These are phyloP conservation scores for Penicillium silybi DNA, from an alignment of 495 filamentous ascomycete genomes.

Conservation along the genomic window DNA sequence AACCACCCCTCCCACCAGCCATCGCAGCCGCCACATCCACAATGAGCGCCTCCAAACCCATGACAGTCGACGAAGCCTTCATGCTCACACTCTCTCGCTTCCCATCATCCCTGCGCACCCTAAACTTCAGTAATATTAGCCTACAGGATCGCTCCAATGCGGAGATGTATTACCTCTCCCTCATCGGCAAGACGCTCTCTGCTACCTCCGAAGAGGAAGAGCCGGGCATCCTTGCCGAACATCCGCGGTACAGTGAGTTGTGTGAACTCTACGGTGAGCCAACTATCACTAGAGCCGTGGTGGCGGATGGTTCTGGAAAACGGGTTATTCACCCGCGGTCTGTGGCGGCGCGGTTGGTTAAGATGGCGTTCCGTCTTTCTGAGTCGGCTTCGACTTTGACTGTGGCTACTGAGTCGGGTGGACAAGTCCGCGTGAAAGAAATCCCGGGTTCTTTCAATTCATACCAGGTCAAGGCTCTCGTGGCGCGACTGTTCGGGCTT, in stretches of 20 bases:
- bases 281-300: conserved; percentile 38
- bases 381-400: neutral
- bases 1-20: conserved; percentile 41
- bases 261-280: conserved; percentile 71
- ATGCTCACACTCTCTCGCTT: conserved; percentile 86
- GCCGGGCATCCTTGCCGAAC: conserved; percentile 48
- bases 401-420: neutral
- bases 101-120: conserved; percentile 50
- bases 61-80: conserved; percentile 68
- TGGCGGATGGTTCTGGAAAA: conserved; percentile 11
- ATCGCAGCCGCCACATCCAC: conserved; percentile 25
- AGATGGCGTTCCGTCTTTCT: conserved; percentile 53
- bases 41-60: conserved; percentile 27
- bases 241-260: conserved; percentile 68
- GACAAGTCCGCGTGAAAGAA: conserved; percentile 35
- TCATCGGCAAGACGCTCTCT: conserved; percentile 71
- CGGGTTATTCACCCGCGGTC: conserved; percentile 54
- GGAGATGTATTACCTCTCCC: conserved; percentile 86
- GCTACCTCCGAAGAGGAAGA: conserved; percentile 53
- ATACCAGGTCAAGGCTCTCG: conserved; percentile 77
- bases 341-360: conserved; percentile 71
- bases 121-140: conserved; percentile 79
- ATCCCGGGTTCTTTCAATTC: conserved; percentile 74
- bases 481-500: conserved; percentile 64
- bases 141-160: conserved; percentile 73